Evolutionary conservation across 352 stramenopile genomes (phyloP), one percentile per base, ranked within the genome.

Genomic region (Phytopythium cucurbitacearum): DNA sequence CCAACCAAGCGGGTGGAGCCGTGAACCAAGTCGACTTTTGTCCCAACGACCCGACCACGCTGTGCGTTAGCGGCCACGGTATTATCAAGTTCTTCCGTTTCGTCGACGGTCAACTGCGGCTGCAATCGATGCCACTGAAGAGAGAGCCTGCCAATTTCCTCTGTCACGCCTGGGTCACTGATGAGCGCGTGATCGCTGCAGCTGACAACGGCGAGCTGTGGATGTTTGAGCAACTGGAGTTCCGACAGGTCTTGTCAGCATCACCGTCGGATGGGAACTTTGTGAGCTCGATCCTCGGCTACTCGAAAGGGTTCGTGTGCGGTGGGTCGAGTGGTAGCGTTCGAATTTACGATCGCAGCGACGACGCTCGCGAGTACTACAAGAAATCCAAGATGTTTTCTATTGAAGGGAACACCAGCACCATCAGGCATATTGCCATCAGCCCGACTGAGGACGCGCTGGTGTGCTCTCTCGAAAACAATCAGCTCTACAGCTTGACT

Each of bases 181-280:
- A 98, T 36, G 92, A 98, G 11, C 79, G 89, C 9, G 71, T 98
- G 5, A 67, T 98, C 3, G 84, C 92, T 6, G 86, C 88, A 2
- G 93, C 91, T 0, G 87, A 96, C 60, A 81, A 75, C 0, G 93
- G 91, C 0, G 87, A 97, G 44, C 60, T 98, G 32, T 98, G 73
- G 76, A 42, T 98, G 7, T 97, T 98, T 60, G 92, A 98, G 49
- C 82, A 87, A 65, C 80, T 96, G 45, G 94, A 98, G 52, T 95
- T 97, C 59, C 76, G 87, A 7, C 80, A 88, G 21, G 68, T 92
- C 6, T 64, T 96, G 46, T 65, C 64, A 2, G 81, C 76, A 3
- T 94, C 87, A 4, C 72, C 81, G 1, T 67, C 70, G 1, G 92
- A 97, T 40, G 79, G 87, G 8, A 84, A 86, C 45, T 88, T 85